Conservation (phyloP, 2,329 filamentous ascomycete species). For the Alternaria angustiovoidea region DNA sequence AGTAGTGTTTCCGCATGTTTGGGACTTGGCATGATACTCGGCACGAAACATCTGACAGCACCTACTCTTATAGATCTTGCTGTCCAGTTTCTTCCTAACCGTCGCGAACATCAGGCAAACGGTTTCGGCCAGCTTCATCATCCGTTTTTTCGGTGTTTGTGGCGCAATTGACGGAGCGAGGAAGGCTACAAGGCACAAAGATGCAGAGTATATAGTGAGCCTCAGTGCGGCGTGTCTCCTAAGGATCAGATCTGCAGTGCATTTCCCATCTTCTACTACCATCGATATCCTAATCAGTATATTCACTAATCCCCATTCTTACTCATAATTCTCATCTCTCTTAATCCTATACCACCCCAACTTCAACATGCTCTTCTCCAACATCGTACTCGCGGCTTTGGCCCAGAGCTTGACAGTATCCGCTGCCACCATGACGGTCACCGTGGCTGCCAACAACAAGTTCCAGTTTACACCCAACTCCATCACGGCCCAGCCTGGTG, state of each 20-base stretch:
- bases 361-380: conserved; percentile 36
- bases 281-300: neutral
- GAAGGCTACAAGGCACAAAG: conserved; percentile 7
- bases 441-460: conserved; percentile 43
- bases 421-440: conserved; percentile 42
- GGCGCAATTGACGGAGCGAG: neutral
- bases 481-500: conserved; percentile 37
- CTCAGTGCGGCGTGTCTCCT: neutral
- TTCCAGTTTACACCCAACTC: conserved; percentile 40
- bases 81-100: neutral
- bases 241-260: conserved; percentile 13
- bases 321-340: conserved; percentile 3
- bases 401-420: conserved; percentile 36
- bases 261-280: conserved; percentile 5
- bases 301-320: neutral
- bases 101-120: conserved; percentile 8
- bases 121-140: conserved; percentile 6
- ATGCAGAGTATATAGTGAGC: conserved; percentile 4
- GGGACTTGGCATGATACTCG: conserved; percentile 22
- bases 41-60: conserved; percentile 15
- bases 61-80: neutral
- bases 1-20: conserved; percentile 14
- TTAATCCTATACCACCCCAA: neutral
- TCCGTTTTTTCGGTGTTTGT: neutral
- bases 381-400: conserved; percentile 28